phyloP scores from a whole-genome alignment of 306 rosid species.

The Medicago lupulina region DNA sequence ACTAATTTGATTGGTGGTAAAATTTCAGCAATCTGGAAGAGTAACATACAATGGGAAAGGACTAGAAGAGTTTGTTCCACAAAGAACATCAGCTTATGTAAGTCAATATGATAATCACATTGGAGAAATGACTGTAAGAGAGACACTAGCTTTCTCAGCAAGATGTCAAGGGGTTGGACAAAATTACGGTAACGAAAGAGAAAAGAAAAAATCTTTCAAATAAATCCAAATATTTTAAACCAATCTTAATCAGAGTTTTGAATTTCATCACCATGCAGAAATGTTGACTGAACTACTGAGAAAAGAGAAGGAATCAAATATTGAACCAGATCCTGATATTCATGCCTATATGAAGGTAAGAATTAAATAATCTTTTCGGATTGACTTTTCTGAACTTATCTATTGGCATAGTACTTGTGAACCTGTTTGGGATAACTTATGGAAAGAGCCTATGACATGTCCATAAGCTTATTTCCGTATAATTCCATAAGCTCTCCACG shows the following conservation, averaged over 20 bases:
- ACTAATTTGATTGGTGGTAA: slow-evolving; percentile 26
- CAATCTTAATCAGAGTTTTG: neutral
- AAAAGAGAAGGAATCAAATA: slow-evolving; percentile 37
- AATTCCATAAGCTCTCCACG: no score
- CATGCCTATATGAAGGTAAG: slow-evolving; percentile 40
- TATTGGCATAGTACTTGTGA: no score
- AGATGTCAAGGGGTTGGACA: slow-evolving; percentile 92
- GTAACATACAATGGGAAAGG: slow-evolving; percentile 79
- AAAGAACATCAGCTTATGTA: slow-evolving; percentile 79
- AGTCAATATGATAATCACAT: slow-evolving; percentile 82
- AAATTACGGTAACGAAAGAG: slow-evolving; percentile 51
- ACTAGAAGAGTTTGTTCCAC: slow-evolving; percentile 79
- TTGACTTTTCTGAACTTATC: no score
- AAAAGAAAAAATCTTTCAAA: neutral
- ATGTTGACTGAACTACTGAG: slow-evolving; percentile 24
- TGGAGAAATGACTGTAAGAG: slow-evolving; percentile 90
- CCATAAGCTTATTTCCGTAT: no score
- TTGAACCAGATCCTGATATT: slow-evolving; percentile 42
- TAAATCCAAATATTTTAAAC: neutral
- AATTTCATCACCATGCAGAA: neutral
- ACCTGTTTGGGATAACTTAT: no score
- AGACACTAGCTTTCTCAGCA: slow-evolving; percentile 84
- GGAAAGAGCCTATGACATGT: no score
- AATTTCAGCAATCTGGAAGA: slow-evolving; percentile 69
- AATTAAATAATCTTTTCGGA: neutral